Evolutionary conservation across 441 rosid species (phyloP), one percentile per base, ranked within the genome.

Genomic region (Rhodomyrtus psidioides): DNA sequence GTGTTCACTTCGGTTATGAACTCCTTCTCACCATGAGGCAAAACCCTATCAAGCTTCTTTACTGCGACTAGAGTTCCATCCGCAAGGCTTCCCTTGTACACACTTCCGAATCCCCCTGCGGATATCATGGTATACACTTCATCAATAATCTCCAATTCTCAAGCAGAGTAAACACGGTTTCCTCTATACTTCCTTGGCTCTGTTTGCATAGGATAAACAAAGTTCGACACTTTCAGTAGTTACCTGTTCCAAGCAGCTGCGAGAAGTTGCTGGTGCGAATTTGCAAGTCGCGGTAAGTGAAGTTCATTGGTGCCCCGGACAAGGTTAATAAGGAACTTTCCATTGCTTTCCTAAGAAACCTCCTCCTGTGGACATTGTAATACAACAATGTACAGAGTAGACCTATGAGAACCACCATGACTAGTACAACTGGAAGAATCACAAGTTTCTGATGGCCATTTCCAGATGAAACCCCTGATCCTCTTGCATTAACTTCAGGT

Each of bases 1-100:
- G 98, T 95, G 86, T 95, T 97, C 46, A 97, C 99, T 93, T 97
- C 99, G n/a, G 98, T 93, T 74, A 93, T 89, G 65, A 97, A 97
- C 87, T 95, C 99, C 90, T 89, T 94, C 89, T 97, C 95, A 6
- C 99, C 99, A 49, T 97, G 98, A 27, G 98, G 96, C 85, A 94
- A 91, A 83, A 93, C 91, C 87, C 91, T 93, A 86, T 97, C 97
- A 53, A 97, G 90, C 89, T 95, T 95, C 93, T 97, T 97, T 30
- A 95, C 99, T 1, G 98, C 98, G 30, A 97, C 91, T 55, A 93
- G 86, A 74, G 92, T 93, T 55, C 97, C 94, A 87, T 94, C 97
- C 12, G 86, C 91, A 13, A 97, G 91, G 83, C 87, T 91, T 90
- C 98, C 98, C 89, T 95, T 95, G 89, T 94, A 95, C 28, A 97